Evolutionary conservation across 2,329 filamentous ascomycete species (phyloP), one percentile per base, ranked within the genome.

Genomic region (Hawksworthiomyces lignivorus): DNA sequence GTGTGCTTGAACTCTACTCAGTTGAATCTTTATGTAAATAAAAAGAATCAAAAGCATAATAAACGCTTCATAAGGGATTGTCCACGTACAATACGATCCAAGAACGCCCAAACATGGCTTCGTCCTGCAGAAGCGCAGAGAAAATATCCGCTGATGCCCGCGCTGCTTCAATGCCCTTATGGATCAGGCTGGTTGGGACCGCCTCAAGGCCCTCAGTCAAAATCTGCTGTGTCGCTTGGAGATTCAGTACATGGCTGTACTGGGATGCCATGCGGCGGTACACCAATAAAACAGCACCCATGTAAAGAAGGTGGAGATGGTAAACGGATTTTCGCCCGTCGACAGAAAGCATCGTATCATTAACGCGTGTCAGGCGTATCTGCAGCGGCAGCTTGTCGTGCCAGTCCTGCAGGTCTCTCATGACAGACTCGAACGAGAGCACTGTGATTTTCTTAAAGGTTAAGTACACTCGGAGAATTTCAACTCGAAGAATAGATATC

Each of bases 61-160:
- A n/a, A n/a, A n/a, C n/a, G n/a, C n/a, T n/a, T n/a, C n/a, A n/a
- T n/a, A n/a, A n/a, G n/a, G n/a, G n/a, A n/a, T n/a, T n/a, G n/a
- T n/a, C n/a, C n/a, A 24, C 24, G 7, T 49, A 60, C 58, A 60
- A 56, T 11, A 58, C 52, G 7, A 60, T 44, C 55, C 57, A 61
- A 26, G 52, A 56, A 1, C 52, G 45, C 27, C 48, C 50, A 19
- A 55, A 52, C 15, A 54, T 44, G 14, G 46, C 45, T 5, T 47
- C 42, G 12, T 54, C 51, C 7, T 41, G 39, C 2, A 53, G 38
- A 4, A 62, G 43, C 2, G 54, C 36, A 1, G 45, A 40, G 4
- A 57, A 46, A 4, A 61, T 52, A 3, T 47, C 33, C 0, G 57
- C 54, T 0, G 58, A 54, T 7, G 50, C 40, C 4, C 51, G 50